phyloP scores from a whole-genome alignment of 352 stramenopile genomes.

The Phytophthora pistaciae region DNA sequence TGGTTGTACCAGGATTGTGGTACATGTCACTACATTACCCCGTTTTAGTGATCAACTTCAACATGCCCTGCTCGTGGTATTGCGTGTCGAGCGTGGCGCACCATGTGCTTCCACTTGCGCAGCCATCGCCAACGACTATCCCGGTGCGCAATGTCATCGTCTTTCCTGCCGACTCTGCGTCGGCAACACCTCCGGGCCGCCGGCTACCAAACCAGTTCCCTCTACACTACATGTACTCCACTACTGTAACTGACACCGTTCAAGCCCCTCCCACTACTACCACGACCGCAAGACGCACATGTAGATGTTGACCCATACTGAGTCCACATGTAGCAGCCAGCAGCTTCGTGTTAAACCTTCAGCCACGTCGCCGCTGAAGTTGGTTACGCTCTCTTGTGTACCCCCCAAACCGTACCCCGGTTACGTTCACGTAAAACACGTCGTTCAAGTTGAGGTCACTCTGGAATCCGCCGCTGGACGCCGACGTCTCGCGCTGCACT shows the following conservation, averaged over 20 bases:
- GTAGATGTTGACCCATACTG: neutral
- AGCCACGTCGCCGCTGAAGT: neutral
- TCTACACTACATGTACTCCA: neutral
- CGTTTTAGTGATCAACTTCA: slow-evolving; percentile 7
- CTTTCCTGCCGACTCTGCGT: slow-evolving; percentile 2
- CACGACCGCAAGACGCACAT: neutral
- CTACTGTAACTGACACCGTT: neutral
- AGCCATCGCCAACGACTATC: slow-evolving; percentile 2
- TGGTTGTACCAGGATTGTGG: neutral
- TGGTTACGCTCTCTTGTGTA: neutral
- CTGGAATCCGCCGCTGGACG: neutral
- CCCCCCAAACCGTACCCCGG: neutral
- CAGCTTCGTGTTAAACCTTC: neutral
- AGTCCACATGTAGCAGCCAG: neutral
- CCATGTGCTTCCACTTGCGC: slow-evolving; percentile 22
- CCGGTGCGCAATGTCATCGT: neutral
- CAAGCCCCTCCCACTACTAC: neutral
- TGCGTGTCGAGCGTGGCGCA: slow-evolving; percentile 14
- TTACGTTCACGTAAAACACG: slow-evolving; percentile 21
- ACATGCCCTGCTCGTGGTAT: slow-evolving; percentile 1
- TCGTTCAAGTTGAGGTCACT: slow-evolving; percentile 41
- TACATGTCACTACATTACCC: neutral
- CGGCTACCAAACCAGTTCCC: neutral
- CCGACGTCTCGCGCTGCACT: neutral
- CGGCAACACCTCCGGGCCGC: neutral